Base-by-base conservation (phyloP, 2,329 filamentous ascomycete genomes). In the Sporothrix pallida region DNA sequence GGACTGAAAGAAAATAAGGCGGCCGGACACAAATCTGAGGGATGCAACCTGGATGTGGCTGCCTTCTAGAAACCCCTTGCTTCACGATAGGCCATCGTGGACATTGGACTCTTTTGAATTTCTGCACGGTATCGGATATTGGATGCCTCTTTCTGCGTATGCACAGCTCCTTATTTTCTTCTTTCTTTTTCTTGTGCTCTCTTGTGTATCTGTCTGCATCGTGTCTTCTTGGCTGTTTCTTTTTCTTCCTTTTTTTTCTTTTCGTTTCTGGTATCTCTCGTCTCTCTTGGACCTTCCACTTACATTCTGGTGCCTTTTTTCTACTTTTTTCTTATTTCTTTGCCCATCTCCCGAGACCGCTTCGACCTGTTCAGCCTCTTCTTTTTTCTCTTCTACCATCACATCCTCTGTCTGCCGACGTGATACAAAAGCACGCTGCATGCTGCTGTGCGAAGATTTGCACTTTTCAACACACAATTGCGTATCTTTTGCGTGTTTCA, bases 281-380 rank as follows among this genome's bases (percentile, higher is more conserved):
- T 37, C 15, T 20, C n/a, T 65, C 37, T 46, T 65, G 62, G 1
- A 20, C 23, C 17, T 23, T 10, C 48, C n/a, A 15, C n/a, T 52
- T 37, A 42, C 56, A 3, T 56, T 44, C 26, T 3, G 7, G 37
- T n/a, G 12, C 44, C 13, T 37, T 46, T 31, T 70, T 70, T 44
- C 58, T 63, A 54, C 44, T 46, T 52, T 65, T 72, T 52, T 15
- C 12, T 37, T 37, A 9, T 72, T 65, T 15, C 31, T n/a, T 31
- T 56, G 50, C 26, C n/a, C 20, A 20, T 72, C 26, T 54, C 60
- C 60, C 60, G 60, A 65, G 7, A 15, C 37, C 37, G 60, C 37
- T 42, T 23, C n/a, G n/a, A 46, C 42, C 10, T 65, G 60, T 46
- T 20, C 60, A 46, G 60, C 31, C 31, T 37, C 31, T 37, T 37